Percentiles rank a stretch among this genome's conserved stretches.
Evolutionary conservation across 106 monocot genomes (phyloP).

Genomic region (Platanthera zijinensis): DNA sequence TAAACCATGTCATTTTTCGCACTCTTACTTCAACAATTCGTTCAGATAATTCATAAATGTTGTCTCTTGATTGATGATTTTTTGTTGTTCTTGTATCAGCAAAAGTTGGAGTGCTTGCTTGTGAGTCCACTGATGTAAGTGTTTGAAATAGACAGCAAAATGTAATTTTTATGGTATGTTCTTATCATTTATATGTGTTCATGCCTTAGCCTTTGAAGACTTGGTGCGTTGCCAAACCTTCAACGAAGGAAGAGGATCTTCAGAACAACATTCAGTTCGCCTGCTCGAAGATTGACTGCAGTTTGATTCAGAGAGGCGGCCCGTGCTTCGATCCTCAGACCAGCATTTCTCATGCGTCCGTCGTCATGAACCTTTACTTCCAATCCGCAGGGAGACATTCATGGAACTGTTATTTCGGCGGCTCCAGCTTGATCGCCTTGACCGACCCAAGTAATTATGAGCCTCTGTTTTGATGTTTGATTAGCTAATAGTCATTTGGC

Average conservation of each 20-base stretch:
- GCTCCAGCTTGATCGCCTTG: constrained; percentile 13
- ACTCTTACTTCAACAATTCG: no score
- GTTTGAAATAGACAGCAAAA: no score
- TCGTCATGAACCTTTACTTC: constrained; percentile 34
- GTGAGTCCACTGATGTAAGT: not conserved
- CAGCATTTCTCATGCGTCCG: constrained; percentile 26
- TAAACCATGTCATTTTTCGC: no score
- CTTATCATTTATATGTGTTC: not conserved
- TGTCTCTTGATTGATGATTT: not conserved
- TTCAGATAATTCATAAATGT: no score
- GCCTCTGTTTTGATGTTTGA: no score
- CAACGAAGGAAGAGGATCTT: constrained; percentile 12
- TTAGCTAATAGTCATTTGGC: no score
- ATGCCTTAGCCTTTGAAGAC: not conserved
- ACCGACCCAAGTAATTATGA: constrained; percentile 24
- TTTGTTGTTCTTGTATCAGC: not conserved
- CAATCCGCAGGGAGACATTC: constrained; percentile 21
- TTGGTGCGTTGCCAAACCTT: constrained; percentile 39
- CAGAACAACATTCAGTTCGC: constrained; percentile 24
- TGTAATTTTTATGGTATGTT: not conserved
- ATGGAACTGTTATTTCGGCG: constrained; percentile 27
- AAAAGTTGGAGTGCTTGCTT: not conserved
- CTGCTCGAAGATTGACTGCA: constrained; percentile 24
- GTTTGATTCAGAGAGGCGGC: constrained; percentile 13
- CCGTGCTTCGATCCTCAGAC: constrained; percentile 25